These are phyloP conservation scores for Hippophae gyantsensis DNA, from an alignment of 306 rosid species.

Conservation along the genomic window DNA sequence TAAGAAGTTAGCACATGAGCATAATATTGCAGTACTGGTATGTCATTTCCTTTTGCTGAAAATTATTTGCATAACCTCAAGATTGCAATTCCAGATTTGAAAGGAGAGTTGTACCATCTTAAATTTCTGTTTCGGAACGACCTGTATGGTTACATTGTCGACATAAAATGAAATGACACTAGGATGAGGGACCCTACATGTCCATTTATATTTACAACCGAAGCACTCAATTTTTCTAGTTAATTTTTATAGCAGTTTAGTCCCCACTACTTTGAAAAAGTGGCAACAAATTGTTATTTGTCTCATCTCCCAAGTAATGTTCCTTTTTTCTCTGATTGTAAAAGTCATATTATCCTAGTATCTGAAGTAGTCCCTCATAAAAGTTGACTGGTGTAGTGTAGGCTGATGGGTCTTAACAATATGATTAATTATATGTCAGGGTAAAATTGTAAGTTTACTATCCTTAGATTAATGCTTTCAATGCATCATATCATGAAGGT, in stretches of 20 bases:
- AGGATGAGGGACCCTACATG: too few species aligned
- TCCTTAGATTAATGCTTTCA: constrained; percentile 12
- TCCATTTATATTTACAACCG: too few species aligned
- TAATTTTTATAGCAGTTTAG: too few species aligned
- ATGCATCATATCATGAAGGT: constrained; percentile 46
- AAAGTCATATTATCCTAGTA: neutral
- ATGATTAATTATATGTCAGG: neutral
- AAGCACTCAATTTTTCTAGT: too few species aligned
- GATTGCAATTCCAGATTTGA: neutral
- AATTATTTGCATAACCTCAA: neutral
- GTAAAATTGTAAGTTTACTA: neutral
- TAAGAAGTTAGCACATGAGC: constrained; percentile 75
- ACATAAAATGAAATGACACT: neutral
- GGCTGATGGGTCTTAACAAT: neutral
- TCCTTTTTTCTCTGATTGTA: neutral
- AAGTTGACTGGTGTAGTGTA: too few species aligned
- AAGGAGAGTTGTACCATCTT: constrained; percentile 1
- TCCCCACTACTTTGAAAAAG: too few species aligned
- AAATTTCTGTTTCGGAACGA: neutral
- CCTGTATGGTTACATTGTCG: neutral
- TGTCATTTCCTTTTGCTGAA: constrained; percentile 17
- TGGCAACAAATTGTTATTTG: too few species aligned
- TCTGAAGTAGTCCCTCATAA: too few species aligned
- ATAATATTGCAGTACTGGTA: constrained; percentile 69
- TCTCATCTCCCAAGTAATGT: neutral